Conservation (phyloP, 768 basidiomycete species). For the Tricholoma sp. region DNA sequence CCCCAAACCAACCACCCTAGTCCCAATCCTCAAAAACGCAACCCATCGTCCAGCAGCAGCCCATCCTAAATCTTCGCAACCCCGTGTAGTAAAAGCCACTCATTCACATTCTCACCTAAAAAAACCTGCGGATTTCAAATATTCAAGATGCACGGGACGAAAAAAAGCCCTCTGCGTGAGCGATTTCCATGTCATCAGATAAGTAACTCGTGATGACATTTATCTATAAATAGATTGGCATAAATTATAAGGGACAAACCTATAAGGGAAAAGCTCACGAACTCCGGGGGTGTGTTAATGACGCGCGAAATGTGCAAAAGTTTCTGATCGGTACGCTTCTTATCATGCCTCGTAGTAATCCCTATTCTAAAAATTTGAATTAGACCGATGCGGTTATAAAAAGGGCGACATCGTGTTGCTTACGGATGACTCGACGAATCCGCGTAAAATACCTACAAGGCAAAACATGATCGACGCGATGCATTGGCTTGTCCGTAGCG, state of each 20-base stretch:
- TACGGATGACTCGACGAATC: constrained; percentile 51
- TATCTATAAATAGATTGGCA: constrained; percentile 53
- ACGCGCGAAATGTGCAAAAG: constrained; percentile 61
- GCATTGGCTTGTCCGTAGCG: constrained; percentile 62
- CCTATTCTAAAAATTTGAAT: background rate
- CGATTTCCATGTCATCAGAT: constrained; percentile 9
- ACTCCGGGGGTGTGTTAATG: constrained; percentile 77
- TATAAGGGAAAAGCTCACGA: constrained; percentile 60
- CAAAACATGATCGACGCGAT: constrained; percentile 45
- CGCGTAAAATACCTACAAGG: constrained; percentile 38
- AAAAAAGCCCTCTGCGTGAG: constrained; percentile 81
- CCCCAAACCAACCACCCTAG: background rate
- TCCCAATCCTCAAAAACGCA: background rate
- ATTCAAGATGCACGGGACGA: constrained; percentile 73
- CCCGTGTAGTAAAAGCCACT: background rate
- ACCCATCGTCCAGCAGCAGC: background rate
- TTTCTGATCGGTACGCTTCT: constrained; percentile 54
- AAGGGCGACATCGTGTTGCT: constrained; percentile 62
- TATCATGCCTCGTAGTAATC: background rate
- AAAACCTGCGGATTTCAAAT: constrained; percentile 42
- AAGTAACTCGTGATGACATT: constrained; percentile 2
- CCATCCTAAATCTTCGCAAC: background rate
- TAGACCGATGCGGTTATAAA: constrained; percentile 44
- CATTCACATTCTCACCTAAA: constrained; percentile 13
- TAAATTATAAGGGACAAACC: constrained; percentile 66